Evolutionary conservation across 257 asterid genomes (phyloP).

Genomic region (Eucommia ulmoides): DNA sequence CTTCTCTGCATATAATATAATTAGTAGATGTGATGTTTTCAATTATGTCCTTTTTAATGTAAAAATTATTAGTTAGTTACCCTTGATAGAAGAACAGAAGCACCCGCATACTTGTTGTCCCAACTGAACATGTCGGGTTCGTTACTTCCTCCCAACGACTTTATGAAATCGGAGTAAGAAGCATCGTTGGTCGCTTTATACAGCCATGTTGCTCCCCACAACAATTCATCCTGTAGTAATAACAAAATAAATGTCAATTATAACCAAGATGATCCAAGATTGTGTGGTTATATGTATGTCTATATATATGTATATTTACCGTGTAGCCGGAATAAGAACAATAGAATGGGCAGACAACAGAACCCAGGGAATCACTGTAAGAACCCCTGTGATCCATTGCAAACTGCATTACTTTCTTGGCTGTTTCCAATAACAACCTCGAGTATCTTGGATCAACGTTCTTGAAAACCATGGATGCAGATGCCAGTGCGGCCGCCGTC

Average conservation of each 20-base stretch:
- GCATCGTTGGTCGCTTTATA: not conserved
- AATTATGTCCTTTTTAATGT: no score
- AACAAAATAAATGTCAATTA: no score
- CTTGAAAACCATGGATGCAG: not conserved
- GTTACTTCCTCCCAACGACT: not conserved
- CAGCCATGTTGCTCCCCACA: conserved; percentile 1
- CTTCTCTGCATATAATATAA: not conserved
- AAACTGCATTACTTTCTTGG: not conserved
- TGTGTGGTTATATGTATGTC: no score
- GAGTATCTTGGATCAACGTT: not conserved
- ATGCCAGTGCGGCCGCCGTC: not conserved
- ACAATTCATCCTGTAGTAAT: conserved; percentile 10
- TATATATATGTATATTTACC: not conserved
- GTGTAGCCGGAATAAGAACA: not conserved
- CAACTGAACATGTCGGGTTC: not conserved
- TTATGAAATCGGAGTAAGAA: not conserved
- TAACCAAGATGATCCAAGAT: no score
- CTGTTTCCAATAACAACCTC: not conserved
- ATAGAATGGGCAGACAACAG: conserved; percentile 2
- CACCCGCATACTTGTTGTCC: conserved; percentile 2
- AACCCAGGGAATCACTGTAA: conserved; percentile 1
- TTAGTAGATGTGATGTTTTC: no score
- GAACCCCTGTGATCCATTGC: not conserved
- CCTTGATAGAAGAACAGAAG: conserved; percentile 1
- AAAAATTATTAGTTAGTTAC: not conserved